Evolutionary conservation across 148 eudicot genomes (phyloP), one percentile per base, ranked within the genome.

Genomic region (Rhododendron ovatum): DNA sequence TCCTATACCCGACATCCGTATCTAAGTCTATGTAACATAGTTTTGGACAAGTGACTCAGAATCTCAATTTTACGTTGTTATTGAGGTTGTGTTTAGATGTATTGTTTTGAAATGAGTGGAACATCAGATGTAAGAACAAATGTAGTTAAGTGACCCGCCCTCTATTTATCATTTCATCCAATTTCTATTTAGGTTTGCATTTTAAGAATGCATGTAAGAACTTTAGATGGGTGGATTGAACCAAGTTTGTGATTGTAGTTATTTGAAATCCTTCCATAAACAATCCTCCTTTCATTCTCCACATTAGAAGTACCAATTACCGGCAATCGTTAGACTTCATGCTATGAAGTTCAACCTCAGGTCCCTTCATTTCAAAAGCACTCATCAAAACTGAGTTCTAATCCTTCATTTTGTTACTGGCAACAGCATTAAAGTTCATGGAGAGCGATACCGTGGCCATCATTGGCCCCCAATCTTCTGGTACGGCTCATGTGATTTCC

Each of bases 401-500:
- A 84, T 20, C 18, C 13, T 74, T 82, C n/a, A 35, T 67, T 74
- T 82, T 20, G 28, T 85, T 86, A 13, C 11, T 81, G 86, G 28
- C 80, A 74, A 77, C 94, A 95, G 98, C 98, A 87, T 83, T 95
- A 90, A 88, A 89, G 85, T 86, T 93, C 84, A 91, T 95, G 93
- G 97, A 88, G 89, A 86, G 74, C 17, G 91, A 93, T 13, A 87
- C 88, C 0, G 92, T 94, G 78, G 98, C 98, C 65, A 90, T 93
- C 59, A 90, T 95, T 59, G 96, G 95, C 28, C 96, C 96, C 37
- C 96, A 94, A 77, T 89, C 93, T 63, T 92, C 96, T 37, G 95
- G 79, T 8, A 84, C 87, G 35, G 93, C 96, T 74, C 93, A 93
- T 86, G 89, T 88, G 41, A 76, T 94, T 57, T 80, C 91, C 5